phyloP scores from a whole-genome alignment of 352 stramenopile species.

The Pythium diclinum region DNA sequence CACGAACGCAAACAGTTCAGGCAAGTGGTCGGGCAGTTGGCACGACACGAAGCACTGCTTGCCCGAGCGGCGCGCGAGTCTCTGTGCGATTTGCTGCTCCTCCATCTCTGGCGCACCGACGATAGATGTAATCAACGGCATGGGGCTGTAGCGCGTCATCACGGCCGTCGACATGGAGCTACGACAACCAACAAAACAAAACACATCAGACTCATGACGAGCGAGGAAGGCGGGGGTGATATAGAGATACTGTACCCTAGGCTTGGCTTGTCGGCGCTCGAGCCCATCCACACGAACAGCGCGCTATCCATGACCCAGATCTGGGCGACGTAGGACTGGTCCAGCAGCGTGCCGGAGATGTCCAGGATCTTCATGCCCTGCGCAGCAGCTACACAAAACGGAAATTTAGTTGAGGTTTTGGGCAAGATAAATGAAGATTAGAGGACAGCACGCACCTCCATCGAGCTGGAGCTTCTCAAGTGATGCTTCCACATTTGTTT shows the following conservation, averaged over 20 bases:
- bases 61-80: conserved; percentile 55
- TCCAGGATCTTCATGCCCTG: conserved; percentile 38
- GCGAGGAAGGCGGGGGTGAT: neutral
- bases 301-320: conserved; percentile 66
- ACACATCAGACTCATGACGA: neutral
- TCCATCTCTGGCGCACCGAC: conserved; percentile 65
- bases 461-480: conserved; percentile 22
- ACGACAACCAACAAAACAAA: neutral
- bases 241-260: conserved; percentile 26
- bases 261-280: conserved; percentile 39
- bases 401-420: neutral
- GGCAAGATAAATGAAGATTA: neutral
- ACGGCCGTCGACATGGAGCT: conserved; percentile 80
- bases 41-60: conserved; percentile 82
- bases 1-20: conserved; percentile 68
- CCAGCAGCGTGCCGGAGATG: conserved; percentile 50
- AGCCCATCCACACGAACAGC: conserved; percentile 80
- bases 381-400: neutral
- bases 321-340: conserved; percentile 68
- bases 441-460: conserved; percentile 11
- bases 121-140: conserved; percentile 75
- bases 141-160: conserved; percentile 70
- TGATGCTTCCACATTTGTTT: conserved; percentile 1
- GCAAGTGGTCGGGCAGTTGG: conserved; percentile 65
- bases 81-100: conserved; percentile 80